A percentile compares a stretch with the other conserved stretches of the same genome.
Evolutionary conservation across 371 early-diverging fungal species (phyloP).

Genomic region (Mucor racemosus): DNA sequence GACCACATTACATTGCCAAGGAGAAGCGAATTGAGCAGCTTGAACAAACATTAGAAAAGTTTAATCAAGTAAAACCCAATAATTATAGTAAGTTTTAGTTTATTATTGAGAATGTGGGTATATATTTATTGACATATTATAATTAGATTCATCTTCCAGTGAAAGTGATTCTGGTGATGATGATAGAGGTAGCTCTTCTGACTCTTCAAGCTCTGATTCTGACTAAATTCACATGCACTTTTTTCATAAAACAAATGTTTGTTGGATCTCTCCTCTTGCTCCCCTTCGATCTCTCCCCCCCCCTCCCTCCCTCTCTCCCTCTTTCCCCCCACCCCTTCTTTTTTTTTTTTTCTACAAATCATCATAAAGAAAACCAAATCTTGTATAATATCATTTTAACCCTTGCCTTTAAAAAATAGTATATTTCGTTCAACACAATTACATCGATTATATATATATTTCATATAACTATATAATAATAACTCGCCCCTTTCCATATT

Average conservation of each 20-base stretch:
- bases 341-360: neutral
- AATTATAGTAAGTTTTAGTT: neutral
- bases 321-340: neutral
- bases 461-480: neutral
- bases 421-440: neutral
- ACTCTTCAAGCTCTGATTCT: constrained; percentile 18
- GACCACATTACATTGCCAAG: neutral
- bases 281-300: neutral
- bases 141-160: constrained; percentile 10
- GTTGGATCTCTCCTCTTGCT: neutral
- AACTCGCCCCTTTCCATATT: neutral
- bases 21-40: constrained; percentile 5
- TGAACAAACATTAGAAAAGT: constrained; percentile 12
- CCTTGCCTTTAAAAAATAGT: neutral
- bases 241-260: neutral
- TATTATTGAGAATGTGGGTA: neutral
- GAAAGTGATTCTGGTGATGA: neutral
- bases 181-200: constrained; percentile 10
- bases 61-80: neutral
- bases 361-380: neutral
- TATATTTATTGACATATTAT: neutral
- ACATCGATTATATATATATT: neutral
- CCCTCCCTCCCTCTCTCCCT: neutral
- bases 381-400: neutral
- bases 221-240: constrained; percentile 7